Conservation (phyloP, 352 stramenopile species). For the Discostella stelligera region DNA sequence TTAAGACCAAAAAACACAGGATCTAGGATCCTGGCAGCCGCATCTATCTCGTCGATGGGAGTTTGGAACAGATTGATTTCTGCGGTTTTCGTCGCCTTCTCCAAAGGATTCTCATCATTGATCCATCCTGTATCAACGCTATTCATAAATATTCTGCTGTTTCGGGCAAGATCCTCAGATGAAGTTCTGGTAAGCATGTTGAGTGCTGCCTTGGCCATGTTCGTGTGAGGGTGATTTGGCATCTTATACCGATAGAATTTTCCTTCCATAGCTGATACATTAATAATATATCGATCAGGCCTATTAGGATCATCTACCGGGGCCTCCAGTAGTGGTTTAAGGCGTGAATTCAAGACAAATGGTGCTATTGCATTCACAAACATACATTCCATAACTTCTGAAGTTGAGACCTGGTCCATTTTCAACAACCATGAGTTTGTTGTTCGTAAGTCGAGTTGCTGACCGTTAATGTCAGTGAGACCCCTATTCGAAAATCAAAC, state of each 20-base stretch:
- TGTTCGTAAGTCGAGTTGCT: constrained; percentile 92
- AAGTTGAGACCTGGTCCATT: constrained; percentile 91
- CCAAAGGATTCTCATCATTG: constrained; percentile 96
- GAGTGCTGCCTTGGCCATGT: constrained; percentile 96
- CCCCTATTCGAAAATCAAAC: constrained; percentile 42
- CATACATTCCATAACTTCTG: constrained; percentile 92
- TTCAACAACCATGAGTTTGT: constrained; percentile 95
- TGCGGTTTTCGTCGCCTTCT: constrained; percentile 88
- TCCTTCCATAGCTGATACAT: constrained; percentile 96
- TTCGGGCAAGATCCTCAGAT: constrained; percentile 91
- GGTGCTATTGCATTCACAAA: constrained; percentile 97
- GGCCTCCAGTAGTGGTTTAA: constrained; percentile 87
- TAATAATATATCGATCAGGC: constrained; percentile 89
- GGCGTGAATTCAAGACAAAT: constrained; percentile 94
- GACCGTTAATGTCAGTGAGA: constrained; percentile 92
- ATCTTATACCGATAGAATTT: constrained; percentile 99
- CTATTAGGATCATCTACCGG: constrained; percentile 43
- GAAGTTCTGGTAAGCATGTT: constrained; percentile 99
- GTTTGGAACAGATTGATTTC: constrained; percentile 94
- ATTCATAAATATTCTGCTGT: constrained; percentile 94
- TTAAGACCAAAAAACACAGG: constrained; percentile 88
- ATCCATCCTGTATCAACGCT: constrained; percentile 98
- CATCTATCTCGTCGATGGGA: constrained; percentile 97
- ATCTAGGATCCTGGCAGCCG: constrained; percentile 92
- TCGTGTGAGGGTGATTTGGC: constrained; percentile 95